phyloP scores from a whole-genome alignment of 2,329 filamentous ascomycete genomes.

The Triangularia verruculosa region DNA sequence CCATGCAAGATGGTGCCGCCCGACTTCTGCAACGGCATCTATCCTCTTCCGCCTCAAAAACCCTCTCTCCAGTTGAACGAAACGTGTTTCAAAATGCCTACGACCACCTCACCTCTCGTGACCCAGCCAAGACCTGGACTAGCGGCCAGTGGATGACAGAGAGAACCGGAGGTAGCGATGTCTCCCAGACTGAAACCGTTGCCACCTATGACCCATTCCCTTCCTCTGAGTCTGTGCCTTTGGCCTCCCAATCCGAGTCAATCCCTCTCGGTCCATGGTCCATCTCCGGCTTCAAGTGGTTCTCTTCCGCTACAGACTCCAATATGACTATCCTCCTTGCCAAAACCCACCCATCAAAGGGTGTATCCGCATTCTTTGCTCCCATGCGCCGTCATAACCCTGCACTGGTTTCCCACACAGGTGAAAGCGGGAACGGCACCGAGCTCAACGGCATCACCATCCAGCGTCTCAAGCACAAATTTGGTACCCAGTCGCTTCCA shows the following conservation, averaged over 20 bases:
- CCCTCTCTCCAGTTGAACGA: slow-evolving; percentile 32
- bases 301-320: slow-evolving; percentile 64
- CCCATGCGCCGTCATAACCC: slow-evolving; percentile 52
- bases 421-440: slow-evolving; percentile 33
- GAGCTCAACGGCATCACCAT: slow-evolving; percentile 67
- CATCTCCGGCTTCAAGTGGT: slow-evolving; percentile 70
- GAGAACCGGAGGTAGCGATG: slow-evolving; percentile 65
- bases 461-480: slow-evolving; percentile 68
- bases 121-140: slow-evolving; percentile 58
- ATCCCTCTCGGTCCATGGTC: slow-evolving; percentile 54
- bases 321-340: slow-evolving; percentile 64
- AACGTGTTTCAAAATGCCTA: slow-evolving; percentile 52
- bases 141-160: slow-evolving; percentile 80
- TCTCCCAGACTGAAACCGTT: slow-evolving; percentile 64
- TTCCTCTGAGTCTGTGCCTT: slow-evolving; percentile 21
- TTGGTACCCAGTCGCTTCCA: slow-evolving; percentile 66
- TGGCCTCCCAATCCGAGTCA: slow-evolving; percentile 30
- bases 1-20: slow-evolving; percentile 64
- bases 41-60: slow-evolving; percentile 13
- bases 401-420: slow-evolving; percentile 25
- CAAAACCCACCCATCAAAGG: slow-evolving; percentile 47
- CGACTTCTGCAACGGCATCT: slow-evolving; percentile 48
- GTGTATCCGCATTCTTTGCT: slow-evolving; percentile 61
- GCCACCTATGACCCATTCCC: slow-evolving; percentile 38
- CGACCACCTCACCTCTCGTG: slow-evolving; percentile 50